phyloP scores from a whole-genome alignment of 139 green algal genomes.

The Picochlorum sp. region DNA sequence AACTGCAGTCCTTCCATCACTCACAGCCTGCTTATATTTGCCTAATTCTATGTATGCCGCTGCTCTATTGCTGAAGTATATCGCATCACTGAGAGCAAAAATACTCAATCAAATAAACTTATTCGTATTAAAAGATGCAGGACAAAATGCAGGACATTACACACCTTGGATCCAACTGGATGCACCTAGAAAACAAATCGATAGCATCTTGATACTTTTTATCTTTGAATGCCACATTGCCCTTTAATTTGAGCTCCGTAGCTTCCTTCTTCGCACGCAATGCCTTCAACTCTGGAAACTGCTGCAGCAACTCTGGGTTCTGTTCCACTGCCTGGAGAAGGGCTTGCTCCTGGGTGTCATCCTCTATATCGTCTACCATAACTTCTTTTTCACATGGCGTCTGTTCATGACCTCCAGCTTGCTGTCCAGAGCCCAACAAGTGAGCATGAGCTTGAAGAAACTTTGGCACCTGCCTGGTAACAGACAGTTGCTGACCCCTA shows the following conservation, averaged over 20 bases:
- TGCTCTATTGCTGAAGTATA: conserved; percentile 74
- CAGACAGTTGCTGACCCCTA: conserved; percentile 22
- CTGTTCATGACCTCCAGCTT: not conserved
- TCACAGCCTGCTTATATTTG: conserved; percentile 35
- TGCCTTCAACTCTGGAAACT: conserved; percentile 33
- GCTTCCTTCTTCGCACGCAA: conserved; percentile 34
- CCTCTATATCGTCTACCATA: conserved; percentile 13
- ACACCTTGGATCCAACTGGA: conserved; percentile 61
- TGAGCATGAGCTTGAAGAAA: conserved; percentile 65
- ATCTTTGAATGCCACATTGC: conserved; percentile 52
- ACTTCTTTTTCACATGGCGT: not conserved
- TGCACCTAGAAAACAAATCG: conserved; percentile 53
- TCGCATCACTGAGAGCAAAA: too few species aligned
- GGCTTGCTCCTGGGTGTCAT: conserved; percentile 34
- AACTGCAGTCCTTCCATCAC: conserved; percentile 33
- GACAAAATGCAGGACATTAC: conserved; percentile 5
- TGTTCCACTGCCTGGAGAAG: conserved; percentile 57
- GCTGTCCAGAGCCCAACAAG: conserved; percentile 34
- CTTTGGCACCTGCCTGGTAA: conserved; percentile 51
- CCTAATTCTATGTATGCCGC: conserved; percentile 39
- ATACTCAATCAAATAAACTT: too few species aligned
- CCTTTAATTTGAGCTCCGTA: conserved; percentile 47
- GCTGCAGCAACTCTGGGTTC: conserved; percentile 49
- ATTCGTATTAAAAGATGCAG: not conserved
- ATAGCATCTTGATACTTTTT: conserved; percentile 48